Evolutionary conservation across 2,329 filamentous ascomycete genomes (phyloP).

Genomic region (Geoglossum cookeanum): DNA sequence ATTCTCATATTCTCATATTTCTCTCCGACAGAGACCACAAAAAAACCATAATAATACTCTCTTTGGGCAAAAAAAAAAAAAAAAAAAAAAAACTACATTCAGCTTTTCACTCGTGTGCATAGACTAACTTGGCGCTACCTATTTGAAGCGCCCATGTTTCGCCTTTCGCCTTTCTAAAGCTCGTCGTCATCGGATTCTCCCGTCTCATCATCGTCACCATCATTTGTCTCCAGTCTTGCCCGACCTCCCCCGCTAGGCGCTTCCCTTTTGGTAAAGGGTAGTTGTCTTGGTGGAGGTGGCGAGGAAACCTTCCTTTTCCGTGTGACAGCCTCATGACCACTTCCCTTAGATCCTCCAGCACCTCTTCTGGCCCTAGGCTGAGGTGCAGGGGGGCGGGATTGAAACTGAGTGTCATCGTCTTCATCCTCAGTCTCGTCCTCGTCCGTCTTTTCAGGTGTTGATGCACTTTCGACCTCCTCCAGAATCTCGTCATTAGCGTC

Average conservation of each 20-base stretch:
- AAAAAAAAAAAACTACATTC: no score
- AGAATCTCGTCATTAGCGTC: background rate
- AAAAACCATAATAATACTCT: no score
- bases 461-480: background rate
- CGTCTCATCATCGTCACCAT: background rate
- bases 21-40: no score
- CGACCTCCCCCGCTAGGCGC: background rate
- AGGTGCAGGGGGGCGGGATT: background rate
- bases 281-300: background rate
- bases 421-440: conserved; percentile 4
- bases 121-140: background rate
- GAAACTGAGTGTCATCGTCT: background rate
- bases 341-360: background rate
- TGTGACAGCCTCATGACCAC: background rate
- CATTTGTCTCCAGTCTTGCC: background rate
- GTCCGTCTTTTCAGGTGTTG: conserved; percentile 2
- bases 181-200: background rate
- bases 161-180: background rate
- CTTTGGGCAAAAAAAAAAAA: no score
- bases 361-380: background rate
- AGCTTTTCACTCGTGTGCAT: background rate
- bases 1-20: no score
- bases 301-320: background rate
- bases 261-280: background rate
- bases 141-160: background rate